Evolutionary conservation across 2,329 filamentous ascomycete genomes (phyloP).

Genomic region (Colletotrichum lentis): DNA sequence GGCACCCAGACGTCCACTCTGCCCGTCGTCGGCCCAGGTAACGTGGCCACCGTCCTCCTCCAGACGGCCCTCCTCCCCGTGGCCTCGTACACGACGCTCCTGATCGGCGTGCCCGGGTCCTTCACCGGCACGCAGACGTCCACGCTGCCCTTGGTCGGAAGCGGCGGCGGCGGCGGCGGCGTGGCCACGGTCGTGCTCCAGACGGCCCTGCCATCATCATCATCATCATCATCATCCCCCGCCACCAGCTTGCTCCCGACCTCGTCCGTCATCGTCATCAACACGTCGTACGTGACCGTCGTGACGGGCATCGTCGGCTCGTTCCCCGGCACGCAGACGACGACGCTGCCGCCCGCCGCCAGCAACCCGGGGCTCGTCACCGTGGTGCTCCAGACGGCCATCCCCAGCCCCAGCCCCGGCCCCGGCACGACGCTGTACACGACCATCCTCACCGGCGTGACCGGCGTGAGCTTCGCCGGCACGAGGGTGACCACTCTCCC

Average conservation of each 20-base stretch:
- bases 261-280: slow-evolving; percentile 7
- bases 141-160: slow-evolving; percentile 2
- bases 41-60: neutral
- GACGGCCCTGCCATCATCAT: neutral
- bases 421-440: slow-evolving; percentile 11
- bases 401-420: slow-evolving; percentile 10
- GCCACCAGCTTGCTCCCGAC: neutral
- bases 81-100: neutral
- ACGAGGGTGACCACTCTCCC: slow-evolving; percentile 7
- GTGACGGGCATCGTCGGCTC: slow-evolving; percentile 18
- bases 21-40: neutral
- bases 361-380: slow-evolving; percentile 22
- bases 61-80: neutral
- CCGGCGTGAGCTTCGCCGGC: slow-evolving; percentile 4
- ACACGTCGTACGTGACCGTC: slow-evolving; percentile 16
- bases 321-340: slow-evolving; percentile 25
- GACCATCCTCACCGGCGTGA: slow-evolving; percentile 12
- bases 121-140: slow-evolving; percentile 6
- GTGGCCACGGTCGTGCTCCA: slow-evolving; percentile 12
- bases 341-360: slow-evolving; percentile 15
- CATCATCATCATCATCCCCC: no score
- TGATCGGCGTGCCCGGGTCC: neutral
- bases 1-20: slow-evolving; percentile 5
- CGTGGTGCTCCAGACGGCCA: slow-evolving; percentile 23
- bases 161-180: neutral